phyloP scores from a whole-genome alignment of 2,329 filamentous ascomycete genomes.

The Talaromyces piceae region DNA sequence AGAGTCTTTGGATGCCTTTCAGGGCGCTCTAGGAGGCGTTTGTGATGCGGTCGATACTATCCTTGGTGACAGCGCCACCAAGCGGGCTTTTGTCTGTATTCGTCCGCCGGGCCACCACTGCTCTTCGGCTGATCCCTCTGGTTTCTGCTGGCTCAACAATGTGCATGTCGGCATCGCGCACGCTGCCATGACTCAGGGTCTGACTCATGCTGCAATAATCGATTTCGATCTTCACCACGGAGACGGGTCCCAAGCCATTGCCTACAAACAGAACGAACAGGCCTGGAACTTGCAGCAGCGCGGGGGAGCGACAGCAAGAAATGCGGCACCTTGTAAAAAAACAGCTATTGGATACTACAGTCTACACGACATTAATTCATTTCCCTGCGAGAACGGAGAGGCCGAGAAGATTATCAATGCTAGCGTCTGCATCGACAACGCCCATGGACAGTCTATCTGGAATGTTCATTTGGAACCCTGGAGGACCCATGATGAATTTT shows the following conservation, averaged over 20 bases:
- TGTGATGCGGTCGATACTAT: conserved; percentile 87
- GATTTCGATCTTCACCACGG: conserved; percentile 91
- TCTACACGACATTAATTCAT: conserved; percentile 96
- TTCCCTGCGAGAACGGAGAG: conserved; percentile 91
- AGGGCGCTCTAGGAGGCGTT: conserved; percentile 85
- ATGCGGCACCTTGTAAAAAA: conserved; percentile 69
- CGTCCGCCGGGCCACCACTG: conserved; percentile 94
- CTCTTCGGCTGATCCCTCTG: conserved; percentile 78
- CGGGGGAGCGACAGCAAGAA: conserved; percentile 52
- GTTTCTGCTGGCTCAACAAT: conserved; percentile 98
- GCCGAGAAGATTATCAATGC: conserved; percentile 89
- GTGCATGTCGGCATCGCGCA: conserved; percentile 95
- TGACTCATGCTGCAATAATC: conserved; percentile 90
- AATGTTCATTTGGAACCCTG: conserved; percentile 90
- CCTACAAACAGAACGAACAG: conserved; percentile 81
- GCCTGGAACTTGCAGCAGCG: conserved; percentile 29
- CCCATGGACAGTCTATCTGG: conserved; percentile 90
- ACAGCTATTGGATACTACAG: conserved; percentile 92
- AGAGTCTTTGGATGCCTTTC: conserved; percentile 78
- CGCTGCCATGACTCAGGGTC: conserved; percentile 69
- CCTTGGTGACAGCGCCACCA: conserved; percentile 58
- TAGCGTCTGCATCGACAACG: conserved; percentile 87
- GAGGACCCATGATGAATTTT: conserved; percentile 78
- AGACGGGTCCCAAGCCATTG: conserved; percentile 89
- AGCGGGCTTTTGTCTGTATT: conserved; percentile 82